phyloP scores from a whole-genome alignment of 768 basidiomycete species.

The Mycena galopus region DNA sequence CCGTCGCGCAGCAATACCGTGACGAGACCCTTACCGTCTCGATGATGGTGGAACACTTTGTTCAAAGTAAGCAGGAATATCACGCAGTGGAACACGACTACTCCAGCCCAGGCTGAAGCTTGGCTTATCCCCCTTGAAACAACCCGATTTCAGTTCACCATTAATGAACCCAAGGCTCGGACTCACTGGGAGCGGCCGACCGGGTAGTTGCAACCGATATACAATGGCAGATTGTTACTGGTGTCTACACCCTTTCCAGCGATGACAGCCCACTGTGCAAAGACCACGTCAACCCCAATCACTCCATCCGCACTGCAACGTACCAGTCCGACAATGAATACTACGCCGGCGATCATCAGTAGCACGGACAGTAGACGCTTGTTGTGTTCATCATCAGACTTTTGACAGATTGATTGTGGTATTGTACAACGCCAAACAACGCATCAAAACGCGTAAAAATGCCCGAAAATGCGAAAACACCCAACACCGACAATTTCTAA shows the following conservation, averaged over 20 bases:
- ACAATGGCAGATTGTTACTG: neutral
- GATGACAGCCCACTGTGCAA: no score
- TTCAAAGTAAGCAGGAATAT: constrained; percentile 31
- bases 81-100: constrained; percentile 28
- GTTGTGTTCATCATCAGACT: no score
- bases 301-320: no score
- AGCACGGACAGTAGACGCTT: no score
- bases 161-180: neutral
- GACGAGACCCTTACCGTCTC: constrained; percentile 3
- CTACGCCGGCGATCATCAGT: no score
- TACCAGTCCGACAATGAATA: no score
- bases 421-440: no score
- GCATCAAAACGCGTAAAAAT: no score
- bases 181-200: constrained; percentile 16
- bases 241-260: neutral
- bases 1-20: constrained; percentile 30
- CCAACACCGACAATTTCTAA: no score
- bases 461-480: no score
- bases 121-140: constrained; percentile 8
- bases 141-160: neutral
- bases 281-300: no score
- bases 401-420: no score
- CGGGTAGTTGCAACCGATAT: constrained; percentile 22
- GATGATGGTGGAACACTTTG: constrained; percentile 7
- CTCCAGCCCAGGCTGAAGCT: constrained; percentile 21